Percentiles rank a stretch among this genome's conserved stretches.
Conservation (phyloP, 2,329 filamentous ascomycete species). For the Ambrosiella beaveri region DNA sequence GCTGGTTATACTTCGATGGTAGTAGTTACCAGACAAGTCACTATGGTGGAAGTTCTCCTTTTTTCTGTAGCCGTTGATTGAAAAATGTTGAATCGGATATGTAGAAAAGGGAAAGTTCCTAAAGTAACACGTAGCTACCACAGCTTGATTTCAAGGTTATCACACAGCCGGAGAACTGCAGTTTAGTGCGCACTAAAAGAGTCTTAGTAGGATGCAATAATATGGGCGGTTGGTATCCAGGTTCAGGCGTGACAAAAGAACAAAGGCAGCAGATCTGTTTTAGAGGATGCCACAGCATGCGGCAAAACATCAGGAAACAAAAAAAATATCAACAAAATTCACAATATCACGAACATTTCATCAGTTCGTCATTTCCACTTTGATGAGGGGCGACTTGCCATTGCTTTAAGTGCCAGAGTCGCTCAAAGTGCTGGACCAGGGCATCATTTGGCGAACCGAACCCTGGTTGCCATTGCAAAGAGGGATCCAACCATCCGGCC, state of each 20-base stretch:
- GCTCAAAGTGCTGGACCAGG: background rate
- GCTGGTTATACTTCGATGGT: too few relatives aligned
- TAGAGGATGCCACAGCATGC: too few relatives aligned
- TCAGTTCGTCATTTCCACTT: too few relatives aligned
- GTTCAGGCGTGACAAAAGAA: background rate
- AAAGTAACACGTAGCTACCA: background rate
- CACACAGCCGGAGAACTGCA: background rate
- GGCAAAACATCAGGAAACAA: too few relatives aligned
- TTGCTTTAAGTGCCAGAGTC: too few relatives aligned
- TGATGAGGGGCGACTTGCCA: too few relatives aligned
- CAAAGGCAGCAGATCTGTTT: background rate
- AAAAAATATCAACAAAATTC: too few relatives aligned
- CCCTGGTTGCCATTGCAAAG: background rate
- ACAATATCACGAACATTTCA: too few relatives aligned
- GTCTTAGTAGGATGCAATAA: background rate
- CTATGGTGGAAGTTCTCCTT: too few relatives aligned
- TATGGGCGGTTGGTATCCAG: background rate
- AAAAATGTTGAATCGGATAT: background rate
- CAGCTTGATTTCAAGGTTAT: background rate
- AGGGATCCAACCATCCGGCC: background rate
- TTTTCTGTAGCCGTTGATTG: too few relatives aligned
- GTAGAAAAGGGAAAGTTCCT: background rate
- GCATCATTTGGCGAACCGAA: background rate
- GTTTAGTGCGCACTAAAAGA: background rate
- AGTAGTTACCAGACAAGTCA: too few relatives aligned